Conservation (phyloP, 2,329 filamentous ascomycete genomes). For the Aspergillus nomiae region DNA sequence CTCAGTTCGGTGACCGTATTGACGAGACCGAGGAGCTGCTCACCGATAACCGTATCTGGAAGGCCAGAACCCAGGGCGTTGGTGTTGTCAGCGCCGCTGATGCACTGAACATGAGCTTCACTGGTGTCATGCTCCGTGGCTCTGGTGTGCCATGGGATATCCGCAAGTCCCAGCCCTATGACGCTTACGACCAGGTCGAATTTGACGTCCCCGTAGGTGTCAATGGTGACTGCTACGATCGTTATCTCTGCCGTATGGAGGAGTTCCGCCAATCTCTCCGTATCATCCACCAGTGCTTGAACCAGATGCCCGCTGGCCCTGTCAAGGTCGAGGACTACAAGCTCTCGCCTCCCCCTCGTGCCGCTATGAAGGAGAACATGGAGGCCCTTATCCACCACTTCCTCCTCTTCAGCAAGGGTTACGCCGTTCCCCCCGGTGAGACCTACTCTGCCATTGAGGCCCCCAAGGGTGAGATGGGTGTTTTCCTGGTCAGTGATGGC, state of each 20-base stretch:
- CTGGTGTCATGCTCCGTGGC: conserved; percentile 95
- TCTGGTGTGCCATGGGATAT: conserved; percentile 96
- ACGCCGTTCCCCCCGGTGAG: conserved; percentile 93
- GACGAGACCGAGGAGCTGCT: conserved; percentile 98
- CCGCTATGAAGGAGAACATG: conserved; percentile 99
- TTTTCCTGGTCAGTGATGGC: conserved; percentile 93
- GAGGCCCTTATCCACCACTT: conserved; percentile 99
- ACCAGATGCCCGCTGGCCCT: conserved; percentile 96
- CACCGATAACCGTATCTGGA: conserved; percentile 99
- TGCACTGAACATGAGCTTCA: conserved; percentile 96
- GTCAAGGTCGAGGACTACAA: conserved; percentile 99
- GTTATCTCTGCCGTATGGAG: conserved; percentile 98
- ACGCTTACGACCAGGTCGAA: conserved; percentile 96
- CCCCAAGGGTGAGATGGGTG: conserved; percentile 99
- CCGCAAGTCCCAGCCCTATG: conserved; percentile 94
- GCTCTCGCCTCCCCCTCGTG: conserved; percentile 89
- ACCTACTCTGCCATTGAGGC: conserved; percentile 98
- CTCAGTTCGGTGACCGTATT: conserved; percentile 96
- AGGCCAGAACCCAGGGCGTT: conserved; percentile 84
- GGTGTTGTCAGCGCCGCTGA: conserved; percentile 90
- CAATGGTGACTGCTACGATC: conserved; percentile 98
- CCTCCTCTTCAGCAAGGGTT: conserved; percentile 97
- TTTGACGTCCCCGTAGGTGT: conserved; percentile 96
- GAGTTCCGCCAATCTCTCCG: conserved; percentile 98
- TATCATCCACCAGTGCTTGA: conserved; percentile 98